Evolutionary conservation across 768 basidiomycete genomes (phyloP), one percentile per base, ranked within the genome.

Genomic region (Brasilioporus rufonigricans): DNA sequence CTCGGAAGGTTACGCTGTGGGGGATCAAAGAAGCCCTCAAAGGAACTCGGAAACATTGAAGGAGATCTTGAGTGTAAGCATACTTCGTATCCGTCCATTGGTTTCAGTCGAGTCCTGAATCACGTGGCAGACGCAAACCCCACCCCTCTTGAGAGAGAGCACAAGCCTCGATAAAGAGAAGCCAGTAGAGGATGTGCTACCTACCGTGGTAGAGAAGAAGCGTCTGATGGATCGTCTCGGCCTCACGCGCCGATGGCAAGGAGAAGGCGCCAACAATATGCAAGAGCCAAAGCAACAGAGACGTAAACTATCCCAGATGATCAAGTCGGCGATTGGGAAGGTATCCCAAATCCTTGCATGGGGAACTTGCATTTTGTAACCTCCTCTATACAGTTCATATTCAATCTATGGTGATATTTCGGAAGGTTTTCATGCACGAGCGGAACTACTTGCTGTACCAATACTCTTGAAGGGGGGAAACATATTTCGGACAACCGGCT

Each of bases 311-410:
- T 55, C 55, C 6, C 56, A 60, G 36, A 50, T 53, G 21, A 53
- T 67, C 48, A 66, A 62, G 50, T 46, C 40, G 24, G 62, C 51
- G 36, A 36, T 69, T 23, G 53, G 56, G 32, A 69, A 64, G 67
- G 65, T 67, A 66, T 48, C 5, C 48, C 21, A 6, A 24, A n/a
- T 44, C 45, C 35, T 44, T 61, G 36, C 50, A 53, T 13, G 40
- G 19, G 11, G 56, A 32, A 56, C 57, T 61, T 56, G 56, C 61
- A 55, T 66, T 47, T 61, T 50, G 50, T 69, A 47, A 66, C 63
- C 24, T 40, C 44, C 41, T 57, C 24, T 48, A 12, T n/a, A 23
- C 55, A 67, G 66, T 52, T 69, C 54, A 56, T 67, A 48, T 51
- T 46, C 52, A 53, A 33, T 27, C 44, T 69, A 13, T 66, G 66